Evolutionary conservation across 768 basidiomycete genomes (phyloP), one percentile per base, ranked within the genome.

Genomic region (Megacollybia marginata): DNA sequence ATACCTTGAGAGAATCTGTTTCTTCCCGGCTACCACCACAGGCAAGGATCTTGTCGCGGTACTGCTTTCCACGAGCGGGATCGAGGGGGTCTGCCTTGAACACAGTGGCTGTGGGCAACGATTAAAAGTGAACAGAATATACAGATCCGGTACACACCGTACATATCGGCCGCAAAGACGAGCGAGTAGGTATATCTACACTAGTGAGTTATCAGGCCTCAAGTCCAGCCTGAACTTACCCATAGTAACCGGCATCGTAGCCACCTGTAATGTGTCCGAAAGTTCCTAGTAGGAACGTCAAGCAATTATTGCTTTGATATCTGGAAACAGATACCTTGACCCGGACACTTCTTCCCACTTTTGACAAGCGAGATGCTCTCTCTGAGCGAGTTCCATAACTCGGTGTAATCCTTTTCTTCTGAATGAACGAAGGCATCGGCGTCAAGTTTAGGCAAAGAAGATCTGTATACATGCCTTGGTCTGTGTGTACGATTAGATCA

Each of bases 11-110:
- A n/a, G 84, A 85, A 43, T 88, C 83, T 49, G 81, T 65, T 56
- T 92, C 91, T 53, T 93, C 89, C 11, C 85, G 77, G 54, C 83
- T 86, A 23, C 87, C 88, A 20, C 91, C 89, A 8, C 78, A 76
- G 32, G 68, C 64, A 15, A 93, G 72, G 52, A 94, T 92, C 63
- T 82, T 82, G 52, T 86, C 75, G 2, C 89, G 78, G 62, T 93
- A 94, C 20, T 65, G 68, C 53, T 73, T 69, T 4, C 91, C 89
- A 13, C 79, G 76, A 19, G 63, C 67, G 1, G 85, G 80, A 58
- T 84, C 79, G 50, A 93, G 70, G 16, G 89, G 89, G 57, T 88
- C 85, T 31, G 72, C 69, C 59, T 87, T 83, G 71, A 93, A 93
- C n/a, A 92, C 76, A 1, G 88, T 85, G 20, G 77, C 74, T 78